Base-by-base conservation (phyloP, 371 early-diverging fungal species). In the Entomophthora muscae region DNA sequence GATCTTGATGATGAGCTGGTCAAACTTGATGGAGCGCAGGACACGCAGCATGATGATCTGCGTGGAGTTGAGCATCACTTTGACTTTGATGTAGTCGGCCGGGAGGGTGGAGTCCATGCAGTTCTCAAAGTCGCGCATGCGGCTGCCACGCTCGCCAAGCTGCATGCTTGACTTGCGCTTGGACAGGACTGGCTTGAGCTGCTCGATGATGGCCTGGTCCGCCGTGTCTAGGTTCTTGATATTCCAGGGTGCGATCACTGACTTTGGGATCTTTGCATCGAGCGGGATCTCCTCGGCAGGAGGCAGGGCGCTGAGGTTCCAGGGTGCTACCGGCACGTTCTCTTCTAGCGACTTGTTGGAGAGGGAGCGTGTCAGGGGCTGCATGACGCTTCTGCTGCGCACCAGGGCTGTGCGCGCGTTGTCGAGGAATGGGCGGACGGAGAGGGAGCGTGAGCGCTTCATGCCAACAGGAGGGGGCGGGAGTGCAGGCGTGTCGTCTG, bases 211-310 rank as follows among this genome's bases (percentile, higher is more conserved):
- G 17, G 24, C 58, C 22, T 58, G 58, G 12, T 58, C 58, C n/a
- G 24, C 30, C 3, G 21, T n/a, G 24, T 58, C 58, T n/a, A 58
- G 17, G 22, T 58, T 58, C 30, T 58, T 58, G 30, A 58, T 58
- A 32, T 58, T 58, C 58, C 58, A 58, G 24, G 58, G 58, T 0
- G 58, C 58, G 30, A 58, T 58, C 7, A 58, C 58, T 26, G 5
- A 5, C 22, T 12, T 54, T 2, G 55, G 55, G 23, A 54, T 7
- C 23, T 21, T 23, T 2, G 17, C 30, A 13, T 58, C 17, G 12
- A 26, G 5, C 3, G 21, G 21, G 17, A 22, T 27, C 7, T 58
- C 28, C 21, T 58, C 58, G 42, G 5, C 42, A 17, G 42, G 17
- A 17, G 42, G 42, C 17, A 17, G 42, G 24, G 21, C 28, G 21